Evolutionary conservation across 148 eudicot genomes (phyloP).

Genomic region (Chenopodium suecicum): DNA sequence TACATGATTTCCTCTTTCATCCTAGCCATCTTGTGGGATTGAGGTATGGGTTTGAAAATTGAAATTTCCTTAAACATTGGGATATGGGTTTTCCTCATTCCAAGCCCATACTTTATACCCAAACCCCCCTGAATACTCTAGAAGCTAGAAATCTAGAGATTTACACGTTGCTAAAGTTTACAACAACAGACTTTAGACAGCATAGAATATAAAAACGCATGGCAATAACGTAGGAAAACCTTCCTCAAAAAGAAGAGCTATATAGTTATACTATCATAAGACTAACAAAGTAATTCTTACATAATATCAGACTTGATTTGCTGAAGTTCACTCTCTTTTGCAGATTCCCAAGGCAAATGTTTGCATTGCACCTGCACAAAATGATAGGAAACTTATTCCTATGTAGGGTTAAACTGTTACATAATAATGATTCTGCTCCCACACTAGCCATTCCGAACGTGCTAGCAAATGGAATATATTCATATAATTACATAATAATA

Average conservation of each 20-base stretch:
- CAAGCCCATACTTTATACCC: too few relatives aligned
- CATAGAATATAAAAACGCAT: not conserved
- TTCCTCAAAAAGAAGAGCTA: not conserved
- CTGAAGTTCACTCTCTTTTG: constrained; percentile 57
- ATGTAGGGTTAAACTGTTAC: not conserved
- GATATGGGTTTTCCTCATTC: too few relatives aligned
- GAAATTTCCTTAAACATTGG: too few relatives aligned
- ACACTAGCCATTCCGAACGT: not conserved
- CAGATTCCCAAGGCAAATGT: constrained; percentile 85
- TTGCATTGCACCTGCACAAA: constrained; percentile 58
- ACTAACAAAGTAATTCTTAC: constrained; percentile 40
- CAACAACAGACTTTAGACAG: not conserved
- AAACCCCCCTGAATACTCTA: not conserved
- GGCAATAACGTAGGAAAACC: not conserved
- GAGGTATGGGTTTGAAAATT: too few relatives aligned
- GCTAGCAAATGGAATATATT: not conserved
- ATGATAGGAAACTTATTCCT: not conserved
- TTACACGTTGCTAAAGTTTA: not conserved
- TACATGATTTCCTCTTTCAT: not conserved
- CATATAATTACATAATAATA: not conserved
- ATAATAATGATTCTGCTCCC: not conserved
- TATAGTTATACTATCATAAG: not conserved
- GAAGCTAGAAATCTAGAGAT: not conserved
- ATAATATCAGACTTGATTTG: constrained; percentile 62
- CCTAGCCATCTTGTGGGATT: not conserved